These are phyloP conservation scores for Fusarium heterosporum DNA, from an alignment of 2,329 filamentous ascomycete species.

Conservation along the genomic window DNA sequence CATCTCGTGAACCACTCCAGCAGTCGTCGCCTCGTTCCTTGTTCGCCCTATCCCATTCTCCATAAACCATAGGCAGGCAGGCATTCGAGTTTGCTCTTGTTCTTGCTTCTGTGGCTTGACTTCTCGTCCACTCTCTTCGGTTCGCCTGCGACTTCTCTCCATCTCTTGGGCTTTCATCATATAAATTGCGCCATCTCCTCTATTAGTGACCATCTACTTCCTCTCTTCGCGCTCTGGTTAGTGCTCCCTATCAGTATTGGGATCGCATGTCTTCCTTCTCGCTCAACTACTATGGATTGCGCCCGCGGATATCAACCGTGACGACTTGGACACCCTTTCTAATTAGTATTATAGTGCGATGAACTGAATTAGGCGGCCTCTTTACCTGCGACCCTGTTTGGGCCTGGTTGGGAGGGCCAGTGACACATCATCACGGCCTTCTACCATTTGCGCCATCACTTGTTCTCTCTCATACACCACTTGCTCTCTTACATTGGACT, in stretches of 20 bases:
- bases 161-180: constrained; percentile 15
- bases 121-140: constrained; percentile 42
- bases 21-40: constrained; percentile 45
- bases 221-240: constrained; percentile 38
- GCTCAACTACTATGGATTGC: constrained; percentile 27
- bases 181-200: constrained; percentile 37
- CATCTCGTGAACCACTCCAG: constrained; percentile 33
- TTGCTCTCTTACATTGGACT: not conserved
- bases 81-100: constrained; percentile 24
- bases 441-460: constrained; percentile 24
- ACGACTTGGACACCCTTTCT: constrained; percentile 20
- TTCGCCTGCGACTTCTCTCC: constrained; percentile 39
- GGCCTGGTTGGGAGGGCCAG: constrained; percentile 50
- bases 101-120: constrained; percentile 31
- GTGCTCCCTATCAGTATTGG: constrained; percentile 29
- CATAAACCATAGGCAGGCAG: constrained; percentile 23
- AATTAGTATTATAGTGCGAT: constrained; percentile 48
- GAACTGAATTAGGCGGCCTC: constrained; percentile 50
- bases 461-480: not conserved
- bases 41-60: constrained; percentile 40
- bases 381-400: constrained; percentile 52
- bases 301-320: constrained; percentile 13
- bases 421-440: constrained; percentile 41
- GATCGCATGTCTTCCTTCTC: constrained; percentile 11
- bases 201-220: constrained; percentile 6